phyloP scores from a whole-genome alignment of 352 stramenopile species.

The Pythium aristosporum region DNA sequence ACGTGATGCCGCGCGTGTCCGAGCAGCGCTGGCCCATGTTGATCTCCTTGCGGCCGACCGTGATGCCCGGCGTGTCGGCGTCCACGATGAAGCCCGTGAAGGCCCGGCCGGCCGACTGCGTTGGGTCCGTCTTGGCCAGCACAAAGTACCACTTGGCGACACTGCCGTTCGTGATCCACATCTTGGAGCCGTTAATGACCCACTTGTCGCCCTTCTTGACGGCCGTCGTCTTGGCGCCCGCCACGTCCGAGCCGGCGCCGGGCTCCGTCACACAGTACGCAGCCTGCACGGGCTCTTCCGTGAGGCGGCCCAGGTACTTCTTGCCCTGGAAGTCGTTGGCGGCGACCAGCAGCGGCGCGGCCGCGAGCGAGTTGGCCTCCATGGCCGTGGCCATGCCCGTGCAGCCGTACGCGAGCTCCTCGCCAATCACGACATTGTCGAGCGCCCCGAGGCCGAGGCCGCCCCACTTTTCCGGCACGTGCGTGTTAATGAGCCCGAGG shows the following conservation, averaged over 20 bases:
- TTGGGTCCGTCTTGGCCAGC: constrained; percentile 87
- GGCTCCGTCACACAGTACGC: constrained; percentile 92
- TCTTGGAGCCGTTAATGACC: constrained; percentile 92
- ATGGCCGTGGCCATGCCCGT: constrained; percentile 91
- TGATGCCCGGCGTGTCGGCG: constrained; percentile 83
- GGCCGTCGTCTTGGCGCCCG: constrained; percentile 87
- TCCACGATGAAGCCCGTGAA: constrained; percentile 92
- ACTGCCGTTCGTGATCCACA: constrained; percentile 93
- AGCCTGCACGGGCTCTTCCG: constrained; percentile 80
- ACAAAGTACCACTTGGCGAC: constrained; percentile 92
- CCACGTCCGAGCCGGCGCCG: constrained; percentile 87
- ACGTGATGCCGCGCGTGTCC: constrained; percentile 90
- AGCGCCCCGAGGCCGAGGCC: constrained; percentile 77
- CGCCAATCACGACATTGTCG: constrained; percentile 84
- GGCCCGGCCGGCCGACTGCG: constrained; percentile 64
- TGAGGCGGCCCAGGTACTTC: constrained; percentile 85
- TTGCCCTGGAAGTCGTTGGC: constrained; percentile 79
- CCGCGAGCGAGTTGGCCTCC: constrained; percentile 84
- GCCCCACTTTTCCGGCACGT: constrained; percentile 85
- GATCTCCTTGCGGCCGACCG: constrained; percentile 87
- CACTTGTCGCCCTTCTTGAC: constrained; percentile 94
- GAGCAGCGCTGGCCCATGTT: constrained; percentile 91
- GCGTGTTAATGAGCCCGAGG: constrained; percentile 85
- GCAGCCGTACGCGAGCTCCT: constrained; percentile 91
- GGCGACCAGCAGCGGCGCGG: constrained; percentile 82